Evolutionary conservation across 2,329 filamentous ascomycete genomes (phyloP), one percentile per base, ranked within the genome.

Genomic region (Aschersonia sp.): DNA sequence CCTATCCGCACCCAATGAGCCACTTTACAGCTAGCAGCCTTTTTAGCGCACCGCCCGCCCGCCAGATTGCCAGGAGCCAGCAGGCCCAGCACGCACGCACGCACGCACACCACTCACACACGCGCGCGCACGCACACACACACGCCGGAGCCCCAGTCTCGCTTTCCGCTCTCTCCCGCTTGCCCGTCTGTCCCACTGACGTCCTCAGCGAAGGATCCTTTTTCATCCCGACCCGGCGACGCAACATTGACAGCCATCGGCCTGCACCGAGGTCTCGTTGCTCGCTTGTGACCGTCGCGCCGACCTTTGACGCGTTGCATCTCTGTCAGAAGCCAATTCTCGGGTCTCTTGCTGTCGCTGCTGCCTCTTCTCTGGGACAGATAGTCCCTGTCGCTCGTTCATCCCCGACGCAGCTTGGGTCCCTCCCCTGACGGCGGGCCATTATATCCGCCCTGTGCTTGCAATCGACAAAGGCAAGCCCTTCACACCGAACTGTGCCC

Each of bases 331-430:
- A 29, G 40, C 31, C 39, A 29, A 14, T 12, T 40, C 33, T 3
- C 14, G 35, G 29, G 40, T 32, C 39, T 43, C 30, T n/a, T 41
- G 12, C 29, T 14, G 37, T 14, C 35, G 35, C 7, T 29, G 40
- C 22, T 14, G 40, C 44, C 35, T 31, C 31, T 43, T 37, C 32
- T 14, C 29, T 45, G 14, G 35, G 30, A 30, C 40, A 14, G 29
- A 29, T 14, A 32, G 33, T 40, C 44, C 29, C 29, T 30, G 47
- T 49, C 47, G 44, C 47, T 49, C 47, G 47, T 46, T 49, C 40
- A 42, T 29, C 40, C 7, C 8, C n/a, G 40, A 42, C 22, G 22
- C 7, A 42, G 22, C 11, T n/a, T n/a, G 12, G 8, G 7, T 12
- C 12, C 35, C 35, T 12, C 35, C 35, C 35, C 12, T 5, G 35